A percentile compares a stretch with the other conserved stretches of the same genome.
Evolutionary conservation across 495 filamentous ascomycete species (phyloP).

Genomic region (Elaphomyces granulatus): DNA sequence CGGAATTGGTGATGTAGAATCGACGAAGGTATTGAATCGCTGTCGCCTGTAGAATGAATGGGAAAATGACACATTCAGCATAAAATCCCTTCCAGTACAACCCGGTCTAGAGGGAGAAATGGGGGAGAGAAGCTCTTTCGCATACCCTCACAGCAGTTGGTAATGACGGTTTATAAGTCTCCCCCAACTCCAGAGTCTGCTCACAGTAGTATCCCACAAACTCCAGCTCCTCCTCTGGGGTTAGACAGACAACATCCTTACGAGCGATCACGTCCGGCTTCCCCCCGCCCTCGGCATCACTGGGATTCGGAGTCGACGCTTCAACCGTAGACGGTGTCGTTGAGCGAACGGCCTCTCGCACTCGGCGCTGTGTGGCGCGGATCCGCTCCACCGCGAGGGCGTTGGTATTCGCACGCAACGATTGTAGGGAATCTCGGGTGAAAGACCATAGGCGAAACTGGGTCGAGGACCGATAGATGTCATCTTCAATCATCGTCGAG

Average conservation of each 20-base stretch:
- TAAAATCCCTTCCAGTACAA: background rate
- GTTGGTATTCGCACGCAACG: conserved; percentile 64
- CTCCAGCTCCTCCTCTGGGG: conserved; percentile 63
- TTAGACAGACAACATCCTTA: conserved; percentile 54
- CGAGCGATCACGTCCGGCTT: conserved; percentile 6
- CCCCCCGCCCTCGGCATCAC: conserved; percentile 19
- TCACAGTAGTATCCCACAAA: conserved; percentile 70
- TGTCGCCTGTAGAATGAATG: conserved; percentile 46
- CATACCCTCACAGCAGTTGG: conserved; percentile 64
- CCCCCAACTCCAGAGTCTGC: conserved; percentile 57
- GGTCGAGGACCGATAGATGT: conserved; percentile 77
- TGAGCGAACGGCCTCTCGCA: conserved; percentile 26
- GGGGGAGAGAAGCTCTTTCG: too few relatives aligned
- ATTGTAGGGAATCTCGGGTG: conserved; percentile 51
- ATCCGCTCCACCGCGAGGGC: conserved; percentile 56
- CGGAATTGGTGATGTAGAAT: conserved; percentile 87
- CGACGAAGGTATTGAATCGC: conserved; percentile 83
- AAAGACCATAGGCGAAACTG: conserved; percentile 94
- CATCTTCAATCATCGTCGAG: conserved; percentile 59
- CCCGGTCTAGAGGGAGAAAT: too few relatives aligned
- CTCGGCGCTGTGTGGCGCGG: conserved; percentile 41
- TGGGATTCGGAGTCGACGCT: conserved; percentile 21
- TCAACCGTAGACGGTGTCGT: conserved; percentile 24
- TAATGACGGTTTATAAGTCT: conserved; percentile 62
- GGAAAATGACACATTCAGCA: background rate